Conservation (phyloP, 257 asterid genomes). For the Cynanchum wilfordii region DNA sequence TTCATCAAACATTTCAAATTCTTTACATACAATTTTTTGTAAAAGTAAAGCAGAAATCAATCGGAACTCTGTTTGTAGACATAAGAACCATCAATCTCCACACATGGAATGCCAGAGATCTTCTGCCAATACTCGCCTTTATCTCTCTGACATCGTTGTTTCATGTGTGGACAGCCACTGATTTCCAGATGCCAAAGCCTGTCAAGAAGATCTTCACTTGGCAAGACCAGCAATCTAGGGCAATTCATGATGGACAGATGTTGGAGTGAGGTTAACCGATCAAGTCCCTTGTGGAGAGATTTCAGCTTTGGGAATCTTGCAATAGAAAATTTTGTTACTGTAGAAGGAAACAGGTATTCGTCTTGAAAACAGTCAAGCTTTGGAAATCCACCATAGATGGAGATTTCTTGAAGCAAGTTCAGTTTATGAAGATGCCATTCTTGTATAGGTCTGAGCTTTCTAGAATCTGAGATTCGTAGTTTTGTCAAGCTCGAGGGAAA, state of each 20-base stretch:
- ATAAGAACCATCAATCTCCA: slow-evolving; percentile 49
- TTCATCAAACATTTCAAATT: background rate
- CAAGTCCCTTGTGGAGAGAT: slow-evolving; percentile 50
- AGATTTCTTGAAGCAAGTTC: slow-evolving; percentile 47
- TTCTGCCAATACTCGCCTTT: slow-evolving; percentile 56
- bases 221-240: slow-evolving; percentile 41
- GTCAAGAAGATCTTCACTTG: slow-evolving; percentile 38
- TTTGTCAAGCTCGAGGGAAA: slow-evolving; percentile 46
- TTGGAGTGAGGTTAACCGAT: slow-evolving; percentile 37
- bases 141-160: slow-evolving; percentile 38
- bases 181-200: slow-evolving; percentile 65
- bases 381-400: slow-evolving; percentile 65
- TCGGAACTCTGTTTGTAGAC: slow-evolving; percentile 29
- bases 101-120: slow-evolving; percentile 67
- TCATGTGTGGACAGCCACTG: slow-evolving; percentile 44
- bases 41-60: slow-evolving; percentile 2
- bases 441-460: slow-evolving; percentile 47
- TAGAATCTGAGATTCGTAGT: slow-evolving; percentile 60
- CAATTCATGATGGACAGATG: slow-evolving; percentile 58
- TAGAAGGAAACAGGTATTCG: slow-evolving; percentile 39
- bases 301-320: slow-evolving; percentile 53
- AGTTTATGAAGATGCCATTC: slow-evolving; percentile 60
- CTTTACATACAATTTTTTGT: background rate
- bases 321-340: slow-evolving; percentile 43
- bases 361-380: slow-evolving; percentile 43